Evolutionary conservation across 2,329 filamentous ascomycete species (phyloP).

Genomic region (Talaromyces sp.): DNA sequence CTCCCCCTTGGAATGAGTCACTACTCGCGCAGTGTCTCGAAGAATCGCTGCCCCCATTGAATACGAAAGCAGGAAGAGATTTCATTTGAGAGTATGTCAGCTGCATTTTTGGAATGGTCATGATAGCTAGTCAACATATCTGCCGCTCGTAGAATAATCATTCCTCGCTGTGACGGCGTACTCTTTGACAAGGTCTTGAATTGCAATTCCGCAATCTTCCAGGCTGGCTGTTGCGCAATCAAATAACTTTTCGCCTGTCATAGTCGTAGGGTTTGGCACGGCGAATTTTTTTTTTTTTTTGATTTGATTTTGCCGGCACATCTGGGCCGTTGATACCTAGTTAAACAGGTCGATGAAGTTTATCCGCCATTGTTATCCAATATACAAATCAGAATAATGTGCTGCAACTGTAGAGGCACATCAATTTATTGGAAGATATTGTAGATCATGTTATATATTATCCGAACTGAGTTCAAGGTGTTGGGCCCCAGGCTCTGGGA

Average conservation of each 20-base stretch:
- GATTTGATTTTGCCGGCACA: not conserved
- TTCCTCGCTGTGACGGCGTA: not conserved
- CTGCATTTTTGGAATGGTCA: not conserved
- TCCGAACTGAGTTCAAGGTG: not conserved
- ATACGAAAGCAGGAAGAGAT: not conserved
- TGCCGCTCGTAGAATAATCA: not conserved
- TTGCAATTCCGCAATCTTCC: not conserved
- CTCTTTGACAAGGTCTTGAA: constrained; percentile 1
- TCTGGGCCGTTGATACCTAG: constrained; percentile 15
- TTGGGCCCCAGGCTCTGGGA: not conserved
- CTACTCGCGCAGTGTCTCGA: constrained; percentile 3
- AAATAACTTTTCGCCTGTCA: not conserved
- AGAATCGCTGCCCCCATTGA: not conserved
- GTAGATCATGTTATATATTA: not conserved
- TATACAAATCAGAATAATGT: not conserved
- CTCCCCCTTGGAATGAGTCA: constrained; percentile 23
- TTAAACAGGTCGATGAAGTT: not conserved
- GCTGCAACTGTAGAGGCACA: not conserved
- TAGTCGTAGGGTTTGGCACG: not conserved
- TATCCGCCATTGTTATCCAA: not conserved
- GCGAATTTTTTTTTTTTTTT: not conserved
- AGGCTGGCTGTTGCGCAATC: not conserved
- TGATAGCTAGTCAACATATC: not conserved
- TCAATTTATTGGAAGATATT: not conserved
- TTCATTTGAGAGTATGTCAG: not conserved